Percentiles rank a stretch among this genome's conserved stretches.
Conservation (phyloP, 31 red algal species). For the Odonthalia washingtoniensis region DNA sequence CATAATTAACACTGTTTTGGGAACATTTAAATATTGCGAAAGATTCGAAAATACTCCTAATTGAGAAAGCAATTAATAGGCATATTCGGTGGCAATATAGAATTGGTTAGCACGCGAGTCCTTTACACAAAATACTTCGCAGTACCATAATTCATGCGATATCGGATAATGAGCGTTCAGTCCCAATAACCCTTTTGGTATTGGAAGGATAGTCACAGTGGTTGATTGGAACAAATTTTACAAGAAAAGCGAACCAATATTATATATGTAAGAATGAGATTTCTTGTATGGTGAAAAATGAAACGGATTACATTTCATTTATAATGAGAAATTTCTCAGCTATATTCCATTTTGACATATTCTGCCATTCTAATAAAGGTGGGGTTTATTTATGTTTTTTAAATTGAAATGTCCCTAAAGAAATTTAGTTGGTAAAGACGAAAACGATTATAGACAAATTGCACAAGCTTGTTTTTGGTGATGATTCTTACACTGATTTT, state of each 20-base stretch:
- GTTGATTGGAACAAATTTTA: slow-evolving; percentile 25
- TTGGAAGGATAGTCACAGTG: slow-evolving; percentile 33
- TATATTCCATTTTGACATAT: not conserved
- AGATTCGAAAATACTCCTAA: not conserved
- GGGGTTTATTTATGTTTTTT: not conserved
- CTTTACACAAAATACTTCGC: not conserved
- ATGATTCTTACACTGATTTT: slow-evolving; percentile 32
- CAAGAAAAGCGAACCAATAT: slow-evolving; percentile 4
- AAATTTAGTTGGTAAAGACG: not conserved
- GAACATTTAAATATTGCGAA: not conserved
- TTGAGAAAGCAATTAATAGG: not conserved
- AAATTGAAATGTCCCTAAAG: not conserved
- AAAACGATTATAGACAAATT: slow-evolving; percentile 29
- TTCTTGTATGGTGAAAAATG: not conserved
- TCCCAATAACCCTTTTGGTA: too few relatives aligned
- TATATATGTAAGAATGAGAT: slow-evolving; percentile 35
- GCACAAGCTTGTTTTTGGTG: slow-evolving; percentile 15
- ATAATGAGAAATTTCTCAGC: not conserved
- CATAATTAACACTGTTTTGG: not conserved
- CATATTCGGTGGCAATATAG: slow-evolving; percentile 21
- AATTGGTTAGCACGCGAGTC: slow-evolving; percentile 23
- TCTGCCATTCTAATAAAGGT: not conserved
- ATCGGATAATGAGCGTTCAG: too few relatives aligned
- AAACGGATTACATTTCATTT: not conserved
- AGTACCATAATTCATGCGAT: not conserved